Percentiles rank a stretch among this genome's conserved stretches.
These are phyloP conservation scores for Actinomortierella wolfii DNA, from an alignment of 371 early-diverging fungal species.

Conservation along the genomic window DNA sequence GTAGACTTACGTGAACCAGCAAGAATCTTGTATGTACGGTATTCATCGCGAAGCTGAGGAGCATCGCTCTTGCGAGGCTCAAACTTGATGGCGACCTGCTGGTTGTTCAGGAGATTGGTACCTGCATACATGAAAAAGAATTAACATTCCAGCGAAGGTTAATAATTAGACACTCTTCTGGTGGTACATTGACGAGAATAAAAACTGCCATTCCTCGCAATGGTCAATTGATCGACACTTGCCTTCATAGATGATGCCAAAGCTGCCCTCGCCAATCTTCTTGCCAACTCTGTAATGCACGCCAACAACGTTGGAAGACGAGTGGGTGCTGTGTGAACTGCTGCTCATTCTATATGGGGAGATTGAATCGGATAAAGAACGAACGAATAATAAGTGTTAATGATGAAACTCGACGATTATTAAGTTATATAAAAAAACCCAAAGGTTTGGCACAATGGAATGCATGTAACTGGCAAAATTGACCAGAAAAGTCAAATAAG, in stretches of 20 bases:
- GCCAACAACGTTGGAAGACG: conserved; percentile 77
- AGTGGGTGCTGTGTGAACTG: conserved; percentile 45
- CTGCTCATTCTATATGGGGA: conserved; percentile 30
- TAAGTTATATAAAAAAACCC: neutral
- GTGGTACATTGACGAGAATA: too few relatives aligned
- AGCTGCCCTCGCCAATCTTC: conserved; percentile 96
- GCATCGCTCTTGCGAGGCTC: conserved; percentile 93
- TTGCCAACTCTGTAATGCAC: conserved; percentile 94
- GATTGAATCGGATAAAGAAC: neutral
- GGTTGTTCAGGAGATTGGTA: conserved; percentile 76
- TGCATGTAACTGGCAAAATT: neutral
- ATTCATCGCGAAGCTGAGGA: conserved; percentile 94
- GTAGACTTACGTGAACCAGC: conserved; percentile 67
- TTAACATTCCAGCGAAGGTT: too few relatives aligned
- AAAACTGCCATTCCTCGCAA: too few relatives aligned
- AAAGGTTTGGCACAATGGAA: neutral
- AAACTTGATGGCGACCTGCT: conserved; percentile 92
- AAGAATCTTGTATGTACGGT: conserved; percentile 88
- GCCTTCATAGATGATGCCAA: conserved; percentile 98
- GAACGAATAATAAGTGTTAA: neutral
- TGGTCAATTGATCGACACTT: conserved; percentile 21
- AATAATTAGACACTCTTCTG: too few relatives aligned
- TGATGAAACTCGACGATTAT: neutral
- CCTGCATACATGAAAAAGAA: conserved; percentile 41
- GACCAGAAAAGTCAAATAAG: neutral